Evolutionary conservation across 1,139 yeast genomes (phyloP).

Genomic region (Kurtzmaniella quercitrusa): DNA sequence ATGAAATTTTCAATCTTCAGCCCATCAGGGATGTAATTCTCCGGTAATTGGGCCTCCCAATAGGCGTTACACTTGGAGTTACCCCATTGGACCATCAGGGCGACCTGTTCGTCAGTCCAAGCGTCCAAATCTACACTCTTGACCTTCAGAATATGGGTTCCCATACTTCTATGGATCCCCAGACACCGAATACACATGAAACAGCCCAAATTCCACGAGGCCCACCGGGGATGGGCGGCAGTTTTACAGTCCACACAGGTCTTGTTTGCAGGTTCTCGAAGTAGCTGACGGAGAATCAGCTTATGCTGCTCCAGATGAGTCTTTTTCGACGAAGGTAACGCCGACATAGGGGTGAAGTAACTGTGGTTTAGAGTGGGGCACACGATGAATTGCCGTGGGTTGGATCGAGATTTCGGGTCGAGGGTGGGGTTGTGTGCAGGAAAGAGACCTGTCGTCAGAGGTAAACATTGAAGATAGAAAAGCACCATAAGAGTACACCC

Average conservation of each 20-base stretch:
- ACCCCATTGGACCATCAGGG: conserved; percentile 83
- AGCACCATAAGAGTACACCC: too few species aligned
- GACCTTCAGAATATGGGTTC: conserved; percentile 85
- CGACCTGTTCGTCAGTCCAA: conserved; percentile 93
- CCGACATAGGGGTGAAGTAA: neutral
- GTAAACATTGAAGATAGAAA: too few species aligned
- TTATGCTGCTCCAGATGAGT: conserved; percentile 53
- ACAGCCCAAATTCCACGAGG: conserved; percentile 92
- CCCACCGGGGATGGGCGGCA: conserved; percentile 93
- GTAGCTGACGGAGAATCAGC: conserved; percentile 65
- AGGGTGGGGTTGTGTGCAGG: neutral
- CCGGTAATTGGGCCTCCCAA: conserved; percentile 83
- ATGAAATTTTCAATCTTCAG: conserved; percentile 86
- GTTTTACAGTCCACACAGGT: conserved; percentile 90
- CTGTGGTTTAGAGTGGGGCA: neutral
- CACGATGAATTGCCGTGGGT: neutral
- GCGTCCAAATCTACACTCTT: conserved; percentile 92
- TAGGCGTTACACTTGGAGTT: conserved; percentile 68
- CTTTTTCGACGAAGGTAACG: conserved; percentile 40
- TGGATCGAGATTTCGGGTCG: neutral
- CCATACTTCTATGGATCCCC: conserved; percentile 92
- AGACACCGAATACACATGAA: conserved; percentile 90
- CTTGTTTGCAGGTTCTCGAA: conserved; percentile 72
- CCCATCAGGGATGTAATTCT: conserved; percentile 71
- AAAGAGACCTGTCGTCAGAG: neutral